Conservation (phyloP, 176 grass and related monocot genomes). For the Aegilops speltoides region DNA sequence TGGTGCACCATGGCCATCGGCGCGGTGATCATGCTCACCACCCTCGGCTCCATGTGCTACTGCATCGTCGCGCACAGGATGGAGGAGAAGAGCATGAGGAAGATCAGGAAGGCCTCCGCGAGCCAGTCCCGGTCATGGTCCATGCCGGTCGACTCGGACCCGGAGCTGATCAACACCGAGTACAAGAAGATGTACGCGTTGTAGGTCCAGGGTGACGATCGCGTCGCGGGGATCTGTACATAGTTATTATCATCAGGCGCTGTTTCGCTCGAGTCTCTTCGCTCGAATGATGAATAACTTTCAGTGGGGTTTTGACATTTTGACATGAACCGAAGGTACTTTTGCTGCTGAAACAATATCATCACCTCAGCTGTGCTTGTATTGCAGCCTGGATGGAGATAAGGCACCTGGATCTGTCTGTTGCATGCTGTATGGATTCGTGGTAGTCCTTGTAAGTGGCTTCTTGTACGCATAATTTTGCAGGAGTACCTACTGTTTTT, state of each 20-base stretch:
- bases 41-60: constrained; percentile 83
- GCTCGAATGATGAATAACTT: not conserved
- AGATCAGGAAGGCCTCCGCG: constrained; percentile 51
- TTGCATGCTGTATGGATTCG: not conserved
- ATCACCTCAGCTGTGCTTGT: not conserved
- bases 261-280: constrained; percentile 12
- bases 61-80: constrained; percentile 71
- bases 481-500: not conserved
- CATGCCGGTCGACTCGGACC: constrained; percentile 54
- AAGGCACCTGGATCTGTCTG: not conserved
- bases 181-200: constrained; percentile 92
- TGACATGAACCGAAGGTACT: not conserved
- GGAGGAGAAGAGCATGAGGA: constrained; percentile 74
- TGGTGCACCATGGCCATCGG: constrained; percentile 94
- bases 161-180: constrained; percentile 75
- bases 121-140: constrained; percentile 72
- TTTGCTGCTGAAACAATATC: not conserved
- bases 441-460: not conserved
- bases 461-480: not conserved
- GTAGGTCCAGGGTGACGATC: constrained; percentile 28
- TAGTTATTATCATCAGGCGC: not conserved
- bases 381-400: not conserved
- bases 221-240: constrained; percentile 23
- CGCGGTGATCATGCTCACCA: constrained; percentile 77
- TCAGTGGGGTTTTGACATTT: not conserved